Evolutionary conservation across 345 rosid genomes (phyloP).

Genomic region (Populus tremula): DNA sequence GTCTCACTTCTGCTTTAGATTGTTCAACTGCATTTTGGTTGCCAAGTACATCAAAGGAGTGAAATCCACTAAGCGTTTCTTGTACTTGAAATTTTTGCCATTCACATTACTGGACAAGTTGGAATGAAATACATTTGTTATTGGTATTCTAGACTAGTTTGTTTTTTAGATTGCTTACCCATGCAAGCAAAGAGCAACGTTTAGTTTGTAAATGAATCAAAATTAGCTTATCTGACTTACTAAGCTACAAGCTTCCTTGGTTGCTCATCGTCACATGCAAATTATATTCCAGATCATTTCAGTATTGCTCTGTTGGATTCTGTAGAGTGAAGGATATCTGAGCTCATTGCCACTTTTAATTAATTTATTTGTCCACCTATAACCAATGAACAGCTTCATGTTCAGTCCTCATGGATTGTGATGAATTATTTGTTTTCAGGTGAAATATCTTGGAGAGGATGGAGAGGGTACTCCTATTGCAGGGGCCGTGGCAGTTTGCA

Average conservation of each 20-base stretch:
- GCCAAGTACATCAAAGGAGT: background rate
- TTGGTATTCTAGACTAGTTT: background rate
- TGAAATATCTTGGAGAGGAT: constrained; percentile 92
- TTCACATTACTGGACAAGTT: background rate
- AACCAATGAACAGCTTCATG: background rate
- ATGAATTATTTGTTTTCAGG: constrained; percentile 41
- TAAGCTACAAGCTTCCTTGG: background rate
- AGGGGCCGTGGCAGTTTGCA: constrained; percentile 81
- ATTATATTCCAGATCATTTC: background rate
- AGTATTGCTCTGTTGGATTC: background rate
- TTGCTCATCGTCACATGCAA: background rate
- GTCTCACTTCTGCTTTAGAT: background rate
- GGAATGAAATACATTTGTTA: background rate
- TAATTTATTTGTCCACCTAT: background rate
- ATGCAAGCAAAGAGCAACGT: background rate
- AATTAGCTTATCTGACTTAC: background rate
- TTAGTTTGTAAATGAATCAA: background rate
- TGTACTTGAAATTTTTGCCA: background rate
- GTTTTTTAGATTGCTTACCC: background rate
- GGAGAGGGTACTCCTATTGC: constrained; percentile 64
- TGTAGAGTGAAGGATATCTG: background rate
- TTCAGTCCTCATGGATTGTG: background rate
- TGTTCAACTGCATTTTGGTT: background rate
- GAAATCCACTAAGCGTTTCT: background rate
- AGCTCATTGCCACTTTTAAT: background rate